phyloP scores from a whole-genome alignment of 139 green algal species.

The Volvox reticuliferus region DNA sequence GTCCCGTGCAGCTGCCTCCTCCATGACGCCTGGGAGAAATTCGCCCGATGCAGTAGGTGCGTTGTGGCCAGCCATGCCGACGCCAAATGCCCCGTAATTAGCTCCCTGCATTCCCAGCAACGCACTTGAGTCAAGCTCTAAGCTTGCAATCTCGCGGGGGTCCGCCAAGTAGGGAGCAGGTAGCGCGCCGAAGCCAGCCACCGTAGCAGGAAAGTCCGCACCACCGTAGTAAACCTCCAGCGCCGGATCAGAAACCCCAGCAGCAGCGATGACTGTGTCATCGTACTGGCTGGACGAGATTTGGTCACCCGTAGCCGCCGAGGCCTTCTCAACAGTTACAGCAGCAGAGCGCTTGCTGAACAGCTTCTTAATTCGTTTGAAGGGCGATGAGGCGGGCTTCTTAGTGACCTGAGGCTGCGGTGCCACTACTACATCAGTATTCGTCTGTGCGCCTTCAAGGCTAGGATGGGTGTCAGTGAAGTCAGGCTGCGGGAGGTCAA shows the following conservation, averaged over 20 bases:
- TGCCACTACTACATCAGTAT: background rate
- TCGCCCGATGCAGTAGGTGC: background rate
- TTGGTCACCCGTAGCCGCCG: background rate
- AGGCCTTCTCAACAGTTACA: background rate
- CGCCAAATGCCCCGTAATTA: background rate
- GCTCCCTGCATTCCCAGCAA: background rate
- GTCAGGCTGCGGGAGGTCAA: background rate
- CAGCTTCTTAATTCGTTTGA: slow-evolving; percentile 29
- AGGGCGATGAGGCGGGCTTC: background rate
- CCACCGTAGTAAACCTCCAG: slow-evolving; percentile 17
- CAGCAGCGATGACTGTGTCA: background rate
- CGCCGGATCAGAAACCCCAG: background rate
- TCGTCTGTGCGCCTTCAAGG: background rate
- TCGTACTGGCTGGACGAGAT: background rate
- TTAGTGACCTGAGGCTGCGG: background rate
- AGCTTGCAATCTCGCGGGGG: background rate
- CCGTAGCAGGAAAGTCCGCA: background rate
- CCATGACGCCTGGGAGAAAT: background rate
- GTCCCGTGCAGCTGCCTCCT: slow-evolving; percentile 12
- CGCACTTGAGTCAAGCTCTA: slow-evolving; percentile 3
- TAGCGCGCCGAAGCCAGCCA: background rate
- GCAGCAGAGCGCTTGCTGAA: slow-evolving; percentile 11
- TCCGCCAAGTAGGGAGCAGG: slow-evolving; percentile 14
- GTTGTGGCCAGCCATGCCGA: background rate
- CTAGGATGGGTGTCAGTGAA: background rate